Base-by-base conservation (phyloP, 2,329 filamentous ascomycete genomes). In the Mariannaea elegans region DNA sequence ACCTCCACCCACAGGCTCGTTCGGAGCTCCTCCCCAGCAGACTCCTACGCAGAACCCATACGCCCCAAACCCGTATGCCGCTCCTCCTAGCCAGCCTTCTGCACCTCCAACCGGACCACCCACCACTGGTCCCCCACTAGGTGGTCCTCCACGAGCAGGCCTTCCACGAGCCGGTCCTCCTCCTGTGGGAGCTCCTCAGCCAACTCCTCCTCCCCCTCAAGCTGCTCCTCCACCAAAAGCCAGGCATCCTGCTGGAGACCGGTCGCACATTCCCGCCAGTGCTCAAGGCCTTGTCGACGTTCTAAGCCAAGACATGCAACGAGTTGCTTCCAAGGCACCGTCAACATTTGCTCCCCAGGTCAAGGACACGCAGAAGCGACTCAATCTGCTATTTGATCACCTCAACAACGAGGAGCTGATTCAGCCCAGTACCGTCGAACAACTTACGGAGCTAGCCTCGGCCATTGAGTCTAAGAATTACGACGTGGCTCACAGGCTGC, bases 361-460 rank as follows among this genome's bases (percentile, higher is more conserved):
- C 18, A 91, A 93, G 70, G 95, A 98, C 74, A 95, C 94, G 2
- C 92, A 97, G 75, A 97, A 97, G 79, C 89, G 95, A 24, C 84
- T 99, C 59, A 92, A 91, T 70, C 89, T 97, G 48, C 82, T 99
- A n/a, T 98, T 97, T 75, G 94, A 99, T 73, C 93, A 97, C 76
- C 83, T 99, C 45, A 99, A 98, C 83, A 98, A 98, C 67, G 91
- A 94, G 72, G 94, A 98, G 72, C 82, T 97, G 38, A 82, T 98
- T 54, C 91, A 90, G 79, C 86, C 91, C 2, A 89, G 91, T 71
- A 97, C 91, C 1, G 85, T 94, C 48, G 82, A 86, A 61, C 82
- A 89, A 72, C 81, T 94, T 69, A 81, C 82, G 8, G 80, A 87
- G 68, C 78, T 93, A 27, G 84, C 91, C 8, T 79, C 86, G 63